These are phyloP conservation scores for Trypanosoma lewisi DNA, from an alignment of 208 protist genomes.

Conservation along the genomic window DNA sequence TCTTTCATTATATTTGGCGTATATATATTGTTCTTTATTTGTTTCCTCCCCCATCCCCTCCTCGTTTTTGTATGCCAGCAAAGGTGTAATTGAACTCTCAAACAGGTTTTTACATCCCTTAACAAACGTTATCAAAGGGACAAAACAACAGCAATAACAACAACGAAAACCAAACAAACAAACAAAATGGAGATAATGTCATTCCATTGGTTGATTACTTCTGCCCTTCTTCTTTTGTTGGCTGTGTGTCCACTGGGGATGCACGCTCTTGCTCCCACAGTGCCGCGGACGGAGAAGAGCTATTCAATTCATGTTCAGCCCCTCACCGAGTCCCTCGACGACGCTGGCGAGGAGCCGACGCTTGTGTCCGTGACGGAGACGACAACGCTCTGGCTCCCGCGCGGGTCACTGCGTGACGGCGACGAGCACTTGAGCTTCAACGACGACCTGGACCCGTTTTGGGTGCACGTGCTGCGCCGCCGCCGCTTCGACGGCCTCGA, in stretches of 20 bases:
- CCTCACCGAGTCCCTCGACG: constrained; percentile 38
- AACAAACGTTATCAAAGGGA: neutral
- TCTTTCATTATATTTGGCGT: too few relatives aligned
- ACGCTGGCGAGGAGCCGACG: constrained; percentile 28
- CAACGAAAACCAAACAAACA: neutral
- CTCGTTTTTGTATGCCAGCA: too few relatives aligned
- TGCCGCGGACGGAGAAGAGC: constrained; percentile 34
- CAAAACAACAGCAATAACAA: neutral
- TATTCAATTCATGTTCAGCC: constrained; percentile 54
- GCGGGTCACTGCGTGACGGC: constrained; percentile 15
- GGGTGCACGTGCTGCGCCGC: constrained; percentile 62
- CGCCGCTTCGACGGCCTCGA: constrained; percentile 54
- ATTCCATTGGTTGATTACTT: neutral
- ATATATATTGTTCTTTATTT: neutral
- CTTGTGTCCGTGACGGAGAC: constrained; percentile 58
- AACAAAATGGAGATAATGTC: constrained; percentile 4
- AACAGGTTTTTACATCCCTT: constrained; percentile 6
- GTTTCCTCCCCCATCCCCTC: too few relatives aligned
- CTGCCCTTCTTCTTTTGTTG: constrained; percentile 2
- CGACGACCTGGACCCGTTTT: constrained; percentile 69
- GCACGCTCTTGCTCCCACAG: neutral
- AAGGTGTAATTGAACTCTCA: neutral
- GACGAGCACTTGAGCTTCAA: constrained; percentile 57
- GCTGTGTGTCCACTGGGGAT: neutral
- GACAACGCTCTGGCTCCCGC: constrained; percentile 30